Evolutionary conservation across 2,329 filamentous ascomycete genomes (phyloP), one percentile per base, ranked within the genome.

Genomic region (Fusarium neocosmosporiellum): DNA sequence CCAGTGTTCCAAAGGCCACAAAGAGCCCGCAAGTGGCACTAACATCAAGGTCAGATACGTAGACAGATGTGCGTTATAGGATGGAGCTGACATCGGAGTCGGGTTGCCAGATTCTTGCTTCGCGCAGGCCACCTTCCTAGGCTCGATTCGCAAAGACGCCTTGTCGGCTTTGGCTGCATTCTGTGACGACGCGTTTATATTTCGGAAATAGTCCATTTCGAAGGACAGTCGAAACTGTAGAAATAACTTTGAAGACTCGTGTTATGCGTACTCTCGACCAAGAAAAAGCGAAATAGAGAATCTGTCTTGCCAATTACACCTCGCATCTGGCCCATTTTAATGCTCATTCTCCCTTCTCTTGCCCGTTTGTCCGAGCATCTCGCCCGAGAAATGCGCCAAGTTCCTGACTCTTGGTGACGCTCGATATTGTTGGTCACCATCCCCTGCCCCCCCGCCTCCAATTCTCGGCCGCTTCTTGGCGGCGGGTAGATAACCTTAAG

Each of bases 401-500:
- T 27, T 61, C 20, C 14, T 31, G 27, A 53, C n/a, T 43, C 5
- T 46, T 24, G 14, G 20, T 34, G 22, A 50, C 36, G 24, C 27
- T 41, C 22, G 37, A 27, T 3, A 39, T 39, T 59, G 37, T 33
- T 34, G 27, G n/a, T 22, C 31, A 29, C 37, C 37, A 59, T 33
- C n/a, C 4, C 22, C 6, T 34, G n/a, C 4, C n/a, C 29, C 34
- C 57, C 39, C 24, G 29, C 18, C 33, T 29, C 20, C n/a, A n/a
- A 60, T 20, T 34, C 46, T 62, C 8, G 46, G 14, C 29, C 18
- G 46, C 27, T 43, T 16, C 59, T 62, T 53, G 46, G 59, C 46
- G 14, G 33, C 46, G 46, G 46, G 59, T 22, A 62, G 14, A 62
- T 60, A 36, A 60, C 39, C 41, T 34, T 60, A 60, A 48, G n/a